Conservation (phyloP, 2,329 filamentous ascomycete genomes). For the Colletotrichum limetticola region DNA sequence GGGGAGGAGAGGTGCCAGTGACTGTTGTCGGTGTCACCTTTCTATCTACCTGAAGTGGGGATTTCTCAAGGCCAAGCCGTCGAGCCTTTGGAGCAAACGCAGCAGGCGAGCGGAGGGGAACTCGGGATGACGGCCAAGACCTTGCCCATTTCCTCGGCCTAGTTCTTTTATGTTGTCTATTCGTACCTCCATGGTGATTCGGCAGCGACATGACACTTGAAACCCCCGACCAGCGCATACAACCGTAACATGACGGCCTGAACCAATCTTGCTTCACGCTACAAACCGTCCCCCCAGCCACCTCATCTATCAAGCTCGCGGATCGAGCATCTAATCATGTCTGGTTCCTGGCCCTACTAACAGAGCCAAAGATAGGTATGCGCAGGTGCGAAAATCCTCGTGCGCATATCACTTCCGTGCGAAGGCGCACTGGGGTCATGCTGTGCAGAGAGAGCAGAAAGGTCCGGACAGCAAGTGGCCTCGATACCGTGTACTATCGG, state of each 20-base stretch:
- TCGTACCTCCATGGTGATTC: conserved; percentile 24
- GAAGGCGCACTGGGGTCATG: conserved; percentile 8
- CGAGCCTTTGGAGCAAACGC: conserved; percentile 15
- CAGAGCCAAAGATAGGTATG: neutral
- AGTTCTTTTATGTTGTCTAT: neutral
- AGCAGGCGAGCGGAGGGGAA: neutral
- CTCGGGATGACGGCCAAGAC: conserved; percentile 11
- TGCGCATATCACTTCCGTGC: conserved; percentile 20
- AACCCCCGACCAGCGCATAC: conserved; percentile 32
- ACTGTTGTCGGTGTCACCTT: conserved; percentile 9
- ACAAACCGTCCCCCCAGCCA: conserved; percentile 6
- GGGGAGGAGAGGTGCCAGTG: neutral
- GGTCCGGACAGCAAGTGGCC: neutral
- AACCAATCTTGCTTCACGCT: conserved; percentile 20
- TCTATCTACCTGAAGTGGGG: conserved; percentile 13
- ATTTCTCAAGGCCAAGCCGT: conserved; percentile 9
- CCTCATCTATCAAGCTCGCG: conserved; percentile 9
- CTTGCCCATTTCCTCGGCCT: neutral
- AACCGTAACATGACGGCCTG: conserved; percentile 27
- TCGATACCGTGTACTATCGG: neutral
- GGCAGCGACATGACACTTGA: conserved; percentile 24
- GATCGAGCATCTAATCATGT: conserved; percentile 15
- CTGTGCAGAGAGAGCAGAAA: conserved; percentile 2
- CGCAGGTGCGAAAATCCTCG: neutral
- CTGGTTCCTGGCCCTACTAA: conserved; percentile 3